Conservation (phyloP, 306 rosid species). For the Delonix regia region DNA sequence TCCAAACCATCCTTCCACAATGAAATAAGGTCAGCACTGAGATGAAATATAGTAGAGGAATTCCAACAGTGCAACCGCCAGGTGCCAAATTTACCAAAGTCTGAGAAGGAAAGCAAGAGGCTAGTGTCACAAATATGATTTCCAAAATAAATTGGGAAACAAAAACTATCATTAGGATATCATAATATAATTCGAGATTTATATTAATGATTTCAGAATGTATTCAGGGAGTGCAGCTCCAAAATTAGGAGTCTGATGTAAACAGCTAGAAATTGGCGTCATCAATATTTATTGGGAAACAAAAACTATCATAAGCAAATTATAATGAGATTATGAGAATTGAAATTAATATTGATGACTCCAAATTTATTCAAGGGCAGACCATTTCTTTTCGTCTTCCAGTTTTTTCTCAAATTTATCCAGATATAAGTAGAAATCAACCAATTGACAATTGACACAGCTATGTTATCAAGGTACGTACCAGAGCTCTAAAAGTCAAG, state of each 20-base stretch:
- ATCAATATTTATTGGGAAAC: constrained; percentile 10
- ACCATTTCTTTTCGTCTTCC: neutral
- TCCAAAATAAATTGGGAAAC: constrained; percentile 19
- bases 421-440: constrained; percentile 31
- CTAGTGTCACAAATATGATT: constrained; percentile 26
- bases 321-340: constrained; percentile 9
- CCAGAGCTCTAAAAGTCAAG: neutral
- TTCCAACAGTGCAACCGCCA: constrained; percentile 80
- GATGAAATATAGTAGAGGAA: constrained; percentile 74
- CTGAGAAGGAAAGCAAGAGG: constrained; percentile 51
- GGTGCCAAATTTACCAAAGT: constrained; percentile 82
- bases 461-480: constrained; percentile 1
- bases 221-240: constrained; percentile 17
- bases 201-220: constrained; percentile 11
- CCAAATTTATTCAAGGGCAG: neutral
- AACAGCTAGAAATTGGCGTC: constrained; percentile 29
- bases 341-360: constrained; percentile 3
- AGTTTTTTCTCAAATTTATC: constrained; percentile 27
- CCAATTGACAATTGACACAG: neutral
- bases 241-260: constrained; percentile 60
- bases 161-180: constrained; percentile 14
- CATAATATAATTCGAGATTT: constrained; percentile 7
- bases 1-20: constrained; percentile 90
- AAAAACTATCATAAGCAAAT: constrained; percentile 19
- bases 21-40: constrained; percentile 61